Conservation (phyloP, 2,329 filamentous ascomycete species). For the Colletotrichum siamense region DNA sequence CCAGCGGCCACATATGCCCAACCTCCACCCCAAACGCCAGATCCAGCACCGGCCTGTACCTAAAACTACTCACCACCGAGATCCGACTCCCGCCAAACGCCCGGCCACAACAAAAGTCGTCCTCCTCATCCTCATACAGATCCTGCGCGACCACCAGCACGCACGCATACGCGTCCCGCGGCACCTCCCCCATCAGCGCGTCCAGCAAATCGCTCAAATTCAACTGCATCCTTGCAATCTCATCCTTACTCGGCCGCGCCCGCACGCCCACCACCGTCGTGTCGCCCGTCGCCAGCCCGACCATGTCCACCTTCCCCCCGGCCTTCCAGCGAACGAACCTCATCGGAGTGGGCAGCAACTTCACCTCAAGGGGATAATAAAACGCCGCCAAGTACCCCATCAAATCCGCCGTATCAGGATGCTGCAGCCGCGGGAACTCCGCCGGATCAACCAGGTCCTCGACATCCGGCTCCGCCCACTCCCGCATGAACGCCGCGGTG, state of each 20-base stretch:
- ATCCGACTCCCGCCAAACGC: constrained; percentile 70
- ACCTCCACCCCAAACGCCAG: constrained; percentile 41
- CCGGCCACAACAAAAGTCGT: constrained; percentile 70
- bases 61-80: constrained; percentile 64
- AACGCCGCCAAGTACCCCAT: constrained; percentile 46
- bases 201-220: constrained; percentile 68
- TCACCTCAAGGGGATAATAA: constrained; percentile 61
- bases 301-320: constrained; percentile 21
- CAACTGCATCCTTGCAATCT: constrained; percentile 54
- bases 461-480: constrained; percentile 43
- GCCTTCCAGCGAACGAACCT: constrained; percentile 55
- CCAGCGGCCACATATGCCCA: constrained; percentile 67
- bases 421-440: constrained; percentile 11
- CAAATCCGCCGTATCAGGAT: constrained; percentile 34
- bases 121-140: constrained; percentile 68
- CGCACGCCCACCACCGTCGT: constrained; percentile 56
- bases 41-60: constrained; percentile 63
- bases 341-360: constrained; percentile 42
- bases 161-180: constrained; percentile 63
- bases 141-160: constrained; percentile 66
- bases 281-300: constrained; percentile 49
- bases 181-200: constrained; percentile 56
- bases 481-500: constrained; percentile 39
- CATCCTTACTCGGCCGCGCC: constrained; percentile 52
- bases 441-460: not conserved